phyloP scores from a whole-genome alignment of 148 eudicot species.

The Rhododendron vialii region DNA sequence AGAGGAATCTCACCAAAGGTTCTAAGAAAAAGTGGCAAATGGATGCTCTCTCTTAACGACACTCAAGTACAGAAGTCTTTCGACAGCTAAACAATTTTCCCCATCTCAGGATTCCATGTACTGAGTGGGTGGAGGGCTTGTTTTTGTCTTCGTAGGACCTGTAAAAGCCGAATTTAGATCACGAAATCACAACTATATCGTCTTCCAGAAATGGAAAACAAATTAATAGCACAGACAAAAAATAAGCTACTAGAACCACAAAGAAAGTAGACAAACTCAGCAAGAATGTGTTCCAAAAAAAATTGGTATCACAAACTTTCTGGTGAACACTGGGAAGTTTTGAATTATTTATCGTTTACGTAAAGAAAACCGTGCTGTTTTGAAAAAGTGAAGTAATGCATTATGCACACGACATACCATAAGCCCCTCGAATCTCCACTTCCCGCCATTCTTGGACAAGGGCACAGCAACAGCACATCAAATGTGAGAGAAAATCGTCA shows the following conservation, averaged over 20 bases:
- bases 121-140: constrained; percentile 62
- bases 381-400: not conserved
- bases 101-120: constrained; percentile 57
- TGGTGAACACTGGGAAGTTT: not conserved
- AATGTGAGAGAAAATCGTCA: constrained; percentile 91
- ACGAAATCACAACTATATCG: not conserved
- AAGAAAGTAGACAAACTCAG: not conserved
- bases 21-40: not conserved
- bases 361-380: not conserved
- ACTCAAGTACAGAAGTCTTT: constrained; percentile 1
- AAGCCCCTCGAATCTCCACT: constrained; percentile 69
- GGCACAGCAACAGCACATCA: constrained; percentile 98
- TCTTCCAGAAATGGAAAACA: not conserved
- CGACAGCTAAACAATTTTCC: not conserved
- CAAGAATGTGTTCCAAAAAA: not conserved
- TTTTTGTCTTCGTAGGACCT: constrained; percentile 64
- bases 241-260: not conserved
- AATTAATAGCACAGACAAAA: not conserved
- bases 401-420: constrained; percentile 40
- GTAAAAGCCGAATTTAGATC: constrained; percentile 12
- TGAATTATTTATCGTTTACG: not conserved
- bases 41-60: constrained; percentile 3
- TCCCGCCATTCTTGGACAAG: constrained; percentile 99
- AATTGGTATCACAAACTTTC: not conserved
- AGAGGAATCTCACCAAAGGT: not conserved